A percentile compares a stretch with the other conserved stretches of the same genome.
Conservation (phyloP, 2,329 filamentous ascomycete genomes). For the Berkeleyomyces basicola region DNA sequence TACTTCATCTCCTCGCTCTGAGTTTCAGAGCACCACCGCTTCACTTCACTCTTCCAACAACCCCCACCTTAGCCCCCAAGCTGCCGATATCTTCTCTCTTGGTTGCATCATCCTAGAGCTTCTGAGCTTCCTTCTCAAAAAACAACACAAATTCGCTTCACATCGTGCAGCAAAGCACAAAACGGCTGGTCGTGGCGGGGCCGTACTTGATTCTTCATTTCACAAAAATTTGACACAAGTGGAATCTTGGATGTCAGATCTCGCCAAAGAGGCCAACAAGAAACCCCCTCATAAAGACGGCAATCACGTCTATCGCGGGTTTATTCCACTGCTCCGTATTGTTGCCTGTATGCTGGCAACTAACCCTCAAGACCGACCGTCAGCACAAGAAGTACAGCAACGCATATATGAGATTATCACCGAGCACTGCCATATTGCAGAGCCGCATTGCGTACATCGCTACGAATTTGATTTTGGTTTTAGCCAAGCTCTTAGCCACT, state of each 20-base stretch:
- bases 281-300: conserved; percentile 25
- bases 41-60: conserved; percentile 25
- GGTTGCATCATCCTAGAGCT: conserved; percentile 59
- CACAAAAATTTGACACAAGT: conserved; percentile 55
- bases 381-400: conserved; percentile 34
- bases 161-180: conserved; percentile 52
- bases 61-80: conserved; percentile 34
- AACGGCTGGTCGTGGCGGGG: conserved; percentile 38
- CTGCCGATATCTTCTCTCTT: conserved; percentile 56
- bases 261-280: conserved; percentile 42
- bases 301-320: conserved; percentile 32
- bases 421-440: conserved; percentile 28
- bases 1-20: conserved; percentile 19
- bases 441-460: conserved; percentile 38
- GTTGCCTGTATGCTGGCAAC: conserved; percentile 37
- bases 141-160: conserved; percentile 46
- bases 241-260: conserved; percentile 46
- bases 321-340: conserved; percentile 35
- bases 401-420: conserved; percentile 36
- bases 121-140: conserved; percentile 51
- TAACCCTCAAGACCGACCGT: conserved; percentile 35
- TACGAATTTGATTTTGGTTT: conserved; percentile 24
- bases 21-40: conserved; percentile 18
- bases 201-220: conserved; percentile 52
- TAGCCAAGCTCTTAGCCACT: conserved; percentile 14